Evolutionary conservation across 2,329 filamentous ascomycete genomes (phyloP).

Genomic region (Fusarium sp.): DNA sequence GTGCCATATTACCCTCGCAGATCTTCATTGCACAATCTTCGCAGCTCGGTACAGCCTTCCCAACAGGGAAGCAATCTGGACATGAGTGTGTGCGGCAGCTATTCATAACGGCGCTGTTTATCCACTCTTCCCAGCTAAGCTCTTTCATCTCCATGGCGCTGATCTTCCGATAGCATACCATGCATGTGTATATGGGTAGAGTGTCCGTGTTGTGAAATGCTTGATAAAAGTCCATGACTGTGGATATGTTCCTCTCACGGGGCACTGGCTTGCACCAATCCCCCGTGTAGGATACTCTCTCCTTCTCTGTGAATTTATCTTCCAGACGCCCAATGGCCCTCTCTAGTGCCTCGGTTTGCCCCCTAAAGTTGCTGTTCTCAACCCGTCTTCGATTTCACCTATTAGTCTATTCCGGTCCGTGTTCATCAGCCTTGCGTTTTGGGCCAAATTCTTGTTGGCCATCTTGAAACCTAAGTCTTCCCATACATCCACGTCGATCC

Average conservation of each 20-base stretch:
- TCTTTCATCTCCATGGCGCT: not conserved
- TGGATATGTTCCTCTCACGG: constrained; percentile 7
- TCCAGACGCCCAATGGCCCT: not conserved
- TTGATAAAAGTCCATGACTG: constrained; percentile 2
- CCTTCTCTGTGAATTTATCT: constrained; percentile 2
- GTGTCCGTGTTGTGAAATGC: constrained; percentile 5
- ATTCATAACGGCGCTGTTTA: not conserved
- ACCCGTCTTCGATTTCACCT: not conserved
- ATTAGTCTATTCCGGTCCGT: not conserved
- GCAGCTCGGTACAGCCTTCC: not conserved
- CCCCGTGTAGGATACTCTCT: not conserved
- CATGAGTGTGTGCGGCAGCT: not conserved
- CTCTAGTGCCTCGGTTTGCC: not conserved
- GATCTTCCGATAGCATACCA: constrained; percentile 14
- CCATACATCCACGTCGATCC: too few species aligned
- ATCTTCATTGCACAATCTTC: constrained; percentile 1
- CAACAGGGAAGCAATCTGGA: not conserved
- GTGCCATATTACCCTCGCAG: not conserved
- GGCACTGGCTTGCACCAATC: constrained; percentile 4
- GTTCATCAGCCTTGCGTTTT: not conserved
- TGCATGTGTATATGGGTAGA: not conserved
- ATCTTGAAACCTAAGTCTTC: too few species aligned
- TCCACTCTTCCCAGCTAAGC: constrained; percentile 4
- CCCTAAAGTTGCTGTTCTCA: not conserved
- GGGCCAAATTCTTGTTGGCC: not conserved